These are phyloP conservation scores for Pythium periplocum DNA, from an alignment of 352 stramenopile species.

Conservation along the genomic window DNA sequence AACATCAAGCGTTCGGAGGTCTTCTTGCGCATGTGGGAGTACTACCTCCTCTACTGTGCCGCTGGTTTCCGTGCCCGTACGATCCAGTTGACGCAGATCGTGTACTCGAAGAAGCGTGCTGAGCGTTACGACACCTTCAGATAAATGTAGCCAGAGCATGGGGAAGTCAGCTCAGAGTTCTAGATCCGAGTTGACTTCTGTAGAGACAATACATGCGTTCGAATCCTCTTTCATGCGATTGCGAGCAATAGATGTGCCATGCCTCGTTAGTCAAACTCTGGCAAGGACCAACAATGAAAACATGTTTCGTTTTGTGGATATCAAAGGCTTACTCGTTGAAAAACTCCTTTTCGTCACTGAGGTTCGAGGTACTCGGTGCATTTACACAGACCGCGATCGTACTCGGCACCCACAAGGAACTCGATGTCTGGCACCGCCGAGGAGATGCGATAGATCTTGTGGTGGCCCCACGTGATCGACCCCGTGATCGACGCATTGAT, in stretches of 20 bases:
- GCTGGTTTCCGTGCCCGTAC: slow-evolving; percentile 86
- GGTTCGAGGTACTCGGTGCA: slow-evolving; percentile 73
- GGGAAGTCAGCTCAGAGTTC: too few relatives aligned
- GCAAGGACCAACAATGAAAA: slow-evolving; percentile 8
- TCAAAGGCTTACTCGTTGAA: background rate
- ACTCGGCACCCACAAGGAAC: slow-evolving; percentile 84
- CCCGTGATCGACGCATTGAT: slow-evolving; percentile 79
- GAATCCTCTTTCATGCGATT: too few relatives aligned
- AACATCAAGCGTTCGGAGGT: slow-evolving; percentile 74
- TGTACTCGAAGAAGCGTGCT: slow-evolving; percentile 81
- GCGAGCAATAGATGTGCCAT: too few relatives aligned
- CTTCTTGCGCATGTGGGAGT: slow-evolving; percentile 88
- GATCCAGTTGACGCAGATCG: slow-evolving; percentile 79
- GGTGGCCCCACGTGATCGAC: slow-evolving; percentile 73
- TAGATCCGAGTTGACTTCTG: too few relatives aligned
- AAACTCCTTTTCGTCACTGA: slow-evolving; percentile 14
- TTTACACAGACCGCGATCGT: slow-evolving; percentile 78
- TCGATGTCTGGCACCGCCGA: slow-evolving; percentile 71
- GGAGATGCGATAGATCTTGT: slow-evolving; percentile 84
- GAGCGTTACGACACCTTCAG: slow-evolving; percentile 78
- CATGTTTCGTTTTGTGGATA: slow-evolving; percentile 2
- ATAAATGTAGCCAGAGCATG: slow-evolving; percentile 25
- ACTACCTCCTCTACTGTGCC: slow-evolving; percentile 88
- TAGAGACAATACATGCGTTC: too few relatives aligned
- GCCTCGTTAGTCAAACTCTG: too few relatives aligned